Evolutionary conservation across 768 basidiomycete genomes (phyloP), one percentile per base, ranked within the genome.

Genomic region (Nidularia sp.): DNA sequence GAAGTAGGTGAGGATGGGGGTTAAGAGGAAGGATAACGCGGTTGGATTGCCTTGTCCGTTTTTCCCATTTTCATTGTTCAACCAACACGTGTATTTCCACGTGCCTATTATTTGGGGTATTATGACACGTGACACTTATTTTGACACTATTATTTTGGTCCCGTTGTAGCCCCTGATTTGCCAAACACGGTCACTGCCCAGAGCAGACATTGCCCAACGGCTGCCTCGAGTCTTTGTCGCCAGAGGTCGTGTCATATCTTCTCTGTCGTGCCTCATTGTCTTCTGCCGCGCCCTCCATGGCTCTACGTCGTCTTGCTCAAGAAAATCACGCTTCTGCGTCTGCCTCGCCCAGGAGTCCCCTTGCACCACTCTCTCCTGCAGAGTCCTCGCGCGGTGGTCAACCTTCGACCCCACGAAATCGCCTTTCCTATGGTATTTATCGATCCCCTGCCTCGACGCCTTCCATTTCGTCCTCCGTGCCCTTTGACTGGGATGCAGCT

Each of bases 401-500:
- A 9, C 68, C 76, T 2, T 65, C 70, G 4, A 78, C 77, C 2
- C 78, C 80, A 5, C 69, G 66, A n/a, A 73, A 60, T 69, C 79
- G 63, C 64, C 70, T 64, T 56, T 79, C 81, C 33, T 73, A 85
- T 59, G 75, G 78, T 56, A 60, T 75, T 59, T 66, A 83, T 65
- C 74, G 84, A 41, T 87, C 79, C 7, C 89, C 79, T 3, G 81
- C 80, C 34, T 69, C 78, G 1, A 84, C 86, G 0, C 84, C 88
- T 3, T 92, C 90, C 2, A 74, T 88, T 45, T 89, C 90, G 4
- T 85, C 87, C 1, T 85, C 86, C 5, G 67, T 77, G 6, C 87
- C 90, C 0, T 93, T 93, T 60, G 90, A 93, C 70, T 93, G 91
- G 91, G 86, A 88, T 32, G 90, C 91, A 0, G 91, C 84, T 9